Percentiles rank a stretch among this genome's conserved stretches.
Evolutionary conservation across 192 early-diverging fungal genomes (phyloP).

Genomic region (Coemansia sp.): DNA sequence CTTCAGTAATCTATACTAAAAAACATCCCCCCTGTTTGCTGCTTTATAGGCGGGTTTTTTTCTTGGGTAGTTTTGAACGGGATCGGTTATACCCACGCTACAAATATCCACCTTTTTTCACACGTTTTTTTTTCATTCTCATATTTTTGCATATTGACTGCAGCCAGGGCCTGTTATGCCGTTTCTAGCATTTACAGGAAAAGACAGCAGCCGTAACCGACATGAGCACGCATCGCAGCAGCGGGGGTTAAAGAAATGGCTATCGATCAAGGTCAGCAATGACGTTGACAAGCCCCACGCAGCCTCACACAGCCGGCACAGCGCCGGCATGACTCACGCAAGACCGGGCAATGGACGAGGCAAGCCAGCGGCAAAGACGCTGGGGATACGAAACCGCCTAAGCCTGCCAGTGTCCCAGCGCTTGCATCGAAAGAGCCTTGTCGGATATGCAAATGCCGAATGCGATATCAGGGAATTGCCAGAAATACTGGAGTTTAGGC

Average conservation of each 20-base stretch:
- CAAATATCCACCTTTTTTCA: no score
- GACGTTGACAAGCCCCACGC: no score
- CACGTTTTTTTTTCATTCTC: no score
- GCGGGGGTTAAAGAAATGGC: constrained; percentile 38
- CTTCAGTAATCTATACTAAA: no score
- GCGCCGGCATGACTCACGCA: constrained; percentile 1
- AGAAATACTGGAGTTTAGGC: constrained; percentile 11
- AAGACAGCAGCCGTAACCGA: neutral
- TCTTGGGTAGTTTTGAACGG: no score
- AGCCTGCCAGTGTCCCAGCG: constrained; percentile 8
- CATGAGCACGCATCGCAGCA: neutral
- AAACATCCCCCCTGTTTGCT: no score
- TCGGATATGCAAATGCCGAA: neutral
- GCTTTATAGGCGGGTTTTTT: no score
- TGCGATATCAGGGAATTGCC: neutral
- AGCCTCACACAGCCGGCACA: neutral
- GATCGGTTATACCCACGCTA: no score
- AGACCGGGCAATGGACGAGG: neutral
- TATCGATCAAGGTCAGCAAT: constrained; percentile 23
- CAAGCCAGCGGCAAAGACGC: neutral
- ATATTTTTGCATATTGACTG: neutral
- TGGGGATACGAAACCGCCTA: constrained; percentile 2
- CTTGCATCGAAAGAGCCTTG: constrained; percentile 6
- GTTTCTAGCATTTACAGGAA: constrained; percentile 11
- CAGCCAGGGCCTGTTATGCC: constrained; percentile 1